Percentiles rank a stretch among this genome's conserved stretches.
phyloP scores from a whole-genome alignment of 352 stramenopile genomes.

The Phytophthora meadii region DNA sequence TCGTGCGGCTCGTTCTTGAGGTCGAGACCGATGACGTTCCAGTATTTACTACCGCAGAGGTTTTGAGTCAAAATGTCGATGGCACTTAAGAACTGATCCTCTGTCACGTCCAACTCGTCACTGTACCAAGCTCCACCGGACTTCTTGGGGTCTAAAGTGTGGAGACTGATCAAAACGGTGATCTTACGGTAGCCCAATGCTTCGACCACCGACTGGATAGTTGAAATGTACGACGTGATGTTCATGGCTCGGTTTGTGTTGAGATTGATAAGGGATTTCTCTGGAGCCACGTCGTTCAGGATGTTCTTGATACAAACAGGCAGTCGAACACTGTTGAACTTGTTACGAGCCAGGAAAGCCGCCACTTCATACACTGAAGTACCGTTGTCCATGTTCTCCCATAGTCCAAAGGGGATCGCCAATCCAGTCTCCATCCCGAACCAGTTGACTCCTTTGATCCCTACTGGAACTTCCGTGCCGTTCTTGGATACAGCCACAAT shows the following conservation, averaged over 20 bases:
- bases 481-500: constrained; percentile 58
- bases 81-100: constrained; percentile 62
- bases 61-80: constrained; percentile 66
- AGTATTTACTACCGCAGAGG: constrained; percentile 60
- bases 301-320: constrained; percentile 71
- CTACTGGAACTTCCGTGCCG: constrained; percentile 59
- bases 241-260: constrained; percentile 72
- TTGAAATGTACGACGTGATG: constrained; percentile 66
- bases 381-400: constrained; percentile 73
- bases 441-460: constrained; percentile 77
- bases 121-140: constrained; percentile 74
- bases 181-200: constrained; percentile 66
- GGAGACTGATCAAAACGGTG: constrained; percentile 70
- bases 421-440: constrained; percentile 78
- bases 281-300: constrained; percentile 48
- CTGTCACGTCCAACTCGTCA: constrained; percentile 47
- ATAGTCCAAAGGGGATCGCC: constrained; percentile 67
- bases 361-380: constrained; percentile 72
- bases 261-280: constrained; percentile 66
- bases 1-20: constrained; percentile 76
- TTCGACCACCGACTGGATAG: constrained; percentile 62
- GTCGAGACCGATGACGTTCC: constrained; percentile 72
- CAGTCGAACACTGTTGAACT: constrained; percentile 71
- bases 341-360: constrained; percentile 67
- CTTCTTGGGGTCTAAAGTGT: constrained; percentile 55